A percentile compares a stretch with the other conserved stretches of the same genome.
Conservation (phyloP, 257 asterid species). For the Penstemon eatonii region DNA sequence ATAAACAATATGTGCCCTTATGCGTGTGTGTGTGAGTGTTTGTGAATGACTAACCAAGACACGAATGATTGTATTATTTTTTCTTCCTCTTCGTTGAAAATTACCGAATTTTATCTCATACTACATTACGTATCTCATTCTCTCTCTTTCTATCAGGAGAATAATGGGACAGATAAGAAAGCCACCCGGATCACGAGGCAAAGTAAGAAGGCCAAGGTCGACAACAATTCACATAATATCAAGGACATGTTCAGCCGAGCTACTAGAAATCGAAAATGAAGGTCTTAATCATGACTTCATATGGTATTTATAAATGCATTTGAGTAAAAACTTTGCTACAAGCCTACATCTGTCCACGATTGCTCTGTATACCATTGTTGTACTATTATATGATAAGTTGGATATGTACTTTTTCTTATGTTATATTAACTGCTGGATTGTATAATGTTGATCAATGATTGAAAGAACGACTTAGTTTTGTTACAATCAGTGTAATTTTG, state of each 20-base stretch:
- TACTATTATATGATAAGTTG: background rate
- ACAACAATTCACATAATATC: conserved; percentile 74
- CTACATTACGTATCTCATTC: too few relatives aligned
- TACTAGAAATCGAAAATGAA: conserved; percentile 58
- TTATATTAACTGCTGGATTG: background rate
- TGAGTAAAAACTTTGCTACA: background rate
- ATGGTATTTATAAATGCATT: background rate
- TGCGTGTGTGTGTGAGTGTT: background rate
- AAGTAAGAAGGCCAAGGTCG: conserved; percentile 76
- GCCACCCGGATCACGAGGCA: conserved; percentile 41
- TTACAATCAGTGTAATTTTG: background rate
- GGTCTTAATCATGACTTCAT: background rate
- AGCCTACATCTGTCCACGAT: background rate
- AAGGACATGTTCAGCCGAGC: conserved; percentile 91
- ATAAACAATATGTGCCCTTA: background rate
- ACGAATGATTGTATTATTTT: background rate
- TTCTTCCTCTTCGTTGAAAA: background rate
- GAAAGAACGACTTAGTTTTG: background rate
- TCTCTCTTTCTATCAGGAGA: conserved; percentile 41
- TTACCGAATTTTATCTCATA: too few relatives aligned
- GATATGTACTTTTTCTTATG: background rate
- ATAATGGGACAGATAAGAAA: conserved; percentile 46
- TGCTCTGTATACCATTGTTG: background rate
- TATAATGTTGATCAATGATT: background rate
- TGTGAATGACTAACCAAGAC: too few relatives aligned